Percentiles rank a stretch among this genome's conserved stretches.
phyloP scores from a whole-genome alignment of 805 yeast genomes.

The Zygosaccharomyces bisporus region DNA sequence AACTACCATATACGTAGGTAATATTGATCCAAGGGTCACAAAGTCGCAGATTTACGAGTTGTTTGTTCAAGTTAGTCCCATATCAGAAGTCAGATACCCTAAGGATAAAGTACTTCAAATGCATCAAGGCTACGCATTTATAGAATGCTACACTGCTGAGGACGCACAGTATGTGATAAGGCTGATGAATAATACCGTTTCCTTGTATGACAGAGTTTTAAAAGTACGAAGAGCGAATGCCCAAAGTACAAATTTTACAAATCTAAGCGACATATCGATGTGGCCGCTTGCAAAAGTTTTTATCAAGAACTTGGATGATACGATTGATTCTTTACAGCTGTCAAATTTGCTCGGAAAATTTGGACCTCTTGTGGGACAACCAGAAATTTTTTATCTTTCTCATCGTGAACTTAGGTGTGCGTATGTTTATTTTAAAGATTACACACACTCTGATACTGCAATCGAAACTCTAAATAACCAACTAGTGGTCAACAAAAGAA shows the following conservation, averaged over 20 bases:
- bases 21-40: slow-evolving; percentile 69
- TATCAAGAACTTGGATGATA: slow-evolving; percentile 62
- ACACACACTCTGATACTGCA: slow-evolving; percentile 69
- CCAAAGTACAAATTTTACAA: slow-evolving; percentile 12
- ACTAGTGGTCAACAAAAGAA: slow-evolving; percentile 60
- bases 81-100: slow-evolving; percentile 67
- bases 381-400: slow-evolving; percentile 43
- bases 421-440: slow-evolving; percentile 58
- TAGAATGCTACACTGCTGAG: slow-evolving; percentile 53
- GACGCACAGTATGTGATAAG: slow-evolving; percentile 71
- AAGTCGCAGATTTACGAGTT: slow-evolving; percentile 75
- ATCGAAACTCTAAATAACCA: slow-evolving; percentile 64
- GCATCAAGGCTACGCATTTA: slow-evolving; percentile 88
- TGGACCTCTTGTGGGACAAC: slow-evolving; percentile 55
- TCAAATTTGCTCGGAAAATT: slow-evolving; percentile 53
- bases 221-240: slow-evolving; percentile 52
- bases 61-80: slow-evolving; percentile 80
- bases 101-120: slow-evolving; percentile 65
- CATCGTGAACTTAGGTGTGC: slow-evolving; percentile 56
- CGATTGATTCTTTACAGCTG: slow-evolving; percentile 59
- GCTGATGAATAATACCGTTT: slow-evolving; percentile 50
- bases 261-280: slow-evolving; percentile 14
- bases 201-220: slow-evolving; percentile 57
- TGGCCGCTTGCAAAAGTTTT: slow-evolving; percentile 66
- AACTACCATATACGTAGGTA: slow-evolving; percentile 70